phyloP scores from a whole-genome alignment of 2,329 filamentous ascomycete genomes.

The Pyricularia sp. region DNA sequence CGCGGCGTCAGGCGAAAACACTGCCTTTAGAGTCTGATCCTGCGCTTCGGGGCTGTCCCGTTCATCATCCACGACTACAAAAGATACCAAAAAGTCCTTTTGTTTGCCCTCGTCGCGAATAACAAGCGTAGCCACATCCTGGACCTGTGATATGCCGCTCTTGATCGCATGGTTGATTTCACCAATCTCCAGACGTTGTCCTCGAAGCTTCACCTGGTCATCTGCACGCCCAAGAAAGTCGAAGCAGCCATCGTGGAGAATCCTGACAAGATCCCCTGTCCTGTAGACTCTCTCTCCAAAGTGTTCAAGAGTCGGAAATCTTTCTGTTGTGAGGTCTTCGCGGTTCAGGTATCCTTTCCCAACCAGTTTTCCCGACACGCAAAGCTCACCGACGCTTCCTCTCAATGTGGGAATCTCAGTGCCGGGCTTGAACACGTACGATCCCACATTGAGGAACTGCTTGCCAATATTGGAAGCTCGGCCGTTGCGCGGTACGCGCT shows the following conservation, averaged over 20 bases:
- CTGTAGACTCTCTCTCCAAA: constrained; percentile 64
- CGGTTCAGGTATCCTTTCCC: constrained; percentile 84
- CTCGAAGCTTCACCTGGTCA: constrained; percentile 85
- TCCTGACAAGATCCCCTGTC: constrained; percentile 79
- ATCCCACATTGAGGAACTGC: constrained; percentile 81
- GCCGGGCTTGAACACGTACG: constrained; percentile 63
- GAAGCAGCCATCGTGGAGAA: constrained; percentile 72
- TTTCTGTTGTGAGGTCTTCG: constrained; percentile 63
- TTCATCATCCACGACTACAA: constrained; percentile 37
- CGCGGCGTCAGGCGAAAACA: constrained; percentile 9
- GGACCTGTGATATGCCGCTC: constrained; percentile 42
- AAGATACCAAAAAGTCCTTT: constrained; percentile 78
- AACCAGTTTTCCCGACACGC: constrained; percentile 77
- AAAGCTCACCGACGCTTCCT: constrained; percentile 79
- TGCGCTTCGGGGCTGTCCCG: not conserved
- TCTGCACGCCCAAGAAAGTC: constrained; percentile 83
- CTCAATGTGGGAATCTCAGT: constrained; percentile 64
- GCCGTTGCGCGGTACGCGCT: constrained; percentile 67
- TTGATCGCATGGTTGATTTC: constrained; percentile 85
- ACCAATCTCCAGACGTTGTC: constrained; percentile 79
- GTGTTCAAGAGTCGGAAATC: constrained; percentile 56
- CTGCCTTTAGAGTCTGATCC: not conserved
- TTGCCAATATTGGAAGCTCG: constrained; percentile 81
- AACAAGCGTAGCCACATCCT: constrained; percentile 70
- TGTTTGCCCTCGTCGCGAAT: constrained; percentile 59